Conservation (phyloP, 1,284 basidiomycete genomes). For the Cystobasidium sp. region DNA sequence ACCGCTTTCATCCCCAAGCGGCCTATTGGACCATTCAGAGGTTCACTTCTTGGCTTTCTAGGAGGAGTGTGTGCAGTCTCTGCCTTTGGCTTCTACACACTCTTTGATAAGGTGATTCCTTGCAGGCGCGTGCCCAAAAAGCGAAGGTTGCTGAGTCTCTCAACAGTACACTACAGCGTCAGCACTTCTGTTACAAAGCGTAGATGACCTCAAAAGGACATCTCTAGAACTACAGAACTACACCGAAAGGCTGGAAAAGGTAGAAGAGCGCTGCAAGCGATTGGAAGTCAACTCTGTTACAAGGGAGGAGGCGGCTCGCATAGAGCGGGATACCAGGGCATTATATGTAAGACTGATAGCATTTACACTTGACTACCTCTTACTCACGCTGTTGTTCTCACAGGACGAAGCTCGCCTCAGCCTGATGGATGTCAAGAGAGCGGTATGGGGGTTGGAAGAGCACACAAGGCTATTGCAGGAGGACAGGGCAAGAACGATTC, state of each 20-base stretch:
- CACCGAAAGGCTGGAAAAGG: slow-evolving; percentile 18
- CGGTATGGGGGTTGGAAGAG: slow-evolving; percentile 38
- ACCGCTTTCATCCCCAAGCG: slow-evolving; percentile 37
- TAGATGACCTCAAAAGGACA: slow-evolving; percentile 31
- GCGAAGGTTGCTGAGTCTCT: not conserved
- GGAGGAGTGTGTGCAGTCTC: slow-evolving; percentile 36
- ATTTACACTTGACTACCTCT: not conserved
- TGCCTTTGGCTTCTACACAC: slow-evolving; percentile 42
- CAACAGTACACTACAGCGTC: slow-evolving; percentile 41
- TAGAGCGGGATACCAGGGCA: slow-evolving; percentile 26
- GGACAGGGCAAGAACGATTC: slow-evolving; percentile 16
- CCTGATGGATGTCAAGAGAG: slow-evolving; percentile 20
- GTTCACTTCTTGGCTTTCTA: slow-evolving; percentile 40
- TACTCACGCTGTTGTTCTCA: not conserved
- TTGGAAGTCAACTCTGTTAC: slow-evolving; percentile 23
- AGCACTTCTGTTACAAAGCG: slow-evolving; percentile 23
- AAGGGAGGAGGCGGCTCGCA: slow-evolving; percentile 8
- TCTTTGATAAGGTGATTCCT: slow-evolving; percentile 41
- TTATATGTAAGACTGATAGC: slow-evolving; percentile 25
- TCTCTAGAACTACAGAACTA: slow-evolving; percentile 37
- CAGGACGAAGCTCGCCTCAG: slow-evolving; percentile 32
- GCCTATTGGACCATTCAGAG: slow-evolving; percentile 35
- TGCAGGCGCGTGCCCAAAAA: not conserved
- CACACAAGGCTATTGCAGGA: slow-evolving; percentile 27
- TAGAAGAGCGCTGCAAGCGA: slow-evolving; percentile 35